Evolutionary conservation across 495 filamentous ascomycete genomes (phyloP), one percentile per base, ranked within the genome.

Genomic region (Beverwykella pulmonaria): DNA sequence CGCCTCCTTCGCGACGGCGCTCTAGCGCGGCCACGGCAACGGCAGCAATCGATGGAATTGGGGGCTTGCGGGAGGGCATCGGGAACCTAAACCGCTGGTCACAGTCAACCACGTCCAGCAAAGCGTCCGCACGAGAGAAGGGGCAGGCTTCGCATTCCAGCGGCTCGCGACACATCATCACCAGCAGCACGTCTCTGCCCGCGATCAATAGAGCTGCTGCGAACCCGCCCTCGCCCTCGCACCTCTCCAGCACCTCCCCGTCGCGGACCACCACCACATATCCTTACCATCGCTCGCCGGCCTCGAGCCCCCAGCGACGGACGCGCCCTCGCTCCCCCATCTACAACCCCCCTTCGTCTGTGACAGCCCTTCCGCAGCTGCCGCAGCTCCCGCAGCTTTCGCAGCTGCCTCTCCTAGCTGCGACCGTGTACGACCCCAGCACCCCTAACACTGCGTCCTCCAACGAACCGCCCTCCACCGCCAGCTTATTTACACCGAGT

Each of bases 71-170:
- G 70, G 89, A 91, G 71, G 85, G 86, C 3, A 77, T 92, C 46
- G 86, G 84, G 32, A 91, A 87, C 62, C 82, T 92, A 71, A 92
- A 93, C 76, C 87, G 90, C 58, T 93, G 90, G 91, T 93, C 90
- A 27, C 85, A 88, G 27, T 92, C 89, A 3, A 91, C 92, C 22
- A 73, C 83, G 10, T 91, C 88, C 48, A 92, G 89, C 75, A 84
- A 80, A 50, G 77, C 81, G 30, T 89, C 88, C 41, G 77, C 81
- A 3, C 79, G 81, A 61, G 75, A 78, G 46, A 80, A 75, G 71
- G 82, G 73, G 50, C 52, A 62, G 26, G 26, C 10, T 9, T 5
- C 53, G n/a, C 34, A 50, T 27, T 17, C 63, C 12, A 86, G 80
- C 65, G 82, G 81, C 67, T 84, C 86, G 47, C 82, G 82, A 61